These are phyloP conservation scores for Xylaria acuta DNA, from an alignment of 495 filamentous ascomycete genomes.

Conservation along the genomic window DNA sequence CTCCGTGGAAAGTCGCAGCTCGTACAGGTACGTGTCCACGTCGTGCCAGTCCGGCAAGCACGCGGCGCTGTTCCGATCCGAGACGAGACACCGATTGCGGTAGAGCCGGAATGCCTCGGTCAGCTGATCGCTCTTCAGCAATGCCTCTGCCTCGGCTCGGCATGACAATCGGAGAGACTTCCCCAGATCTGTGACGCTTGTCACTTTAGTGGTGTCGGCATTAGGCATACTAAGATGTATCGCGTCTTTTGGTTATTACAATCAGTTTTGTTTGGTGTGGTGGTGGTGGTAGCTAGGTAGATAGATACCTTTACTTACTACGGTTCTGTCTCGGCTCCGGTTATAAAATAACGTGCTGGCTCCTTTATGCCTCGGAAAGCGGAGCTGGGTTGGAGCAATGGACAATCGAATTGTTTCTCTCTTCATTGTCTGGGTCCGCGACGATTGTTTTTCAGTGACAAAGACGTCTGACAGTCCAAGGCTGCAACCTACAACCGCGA, in stretches of 20 bases:
- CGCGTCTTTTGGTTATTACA: background rate
- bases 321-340: background rate
- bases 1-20: conserved; percentile 8
- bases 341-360: background rate
- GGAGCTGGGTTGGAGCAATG: background rate
- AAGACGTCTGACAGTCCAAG: background rate
- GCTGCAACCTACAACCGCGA: background rate
- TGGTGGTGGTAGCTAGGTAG: background rate
- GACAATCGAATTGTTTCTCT: conserved; percentile 11
- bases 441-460: background rate
- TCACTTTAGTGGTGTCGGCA: background rate
- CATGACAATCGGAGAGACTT: background rate
- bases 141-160: background rate
- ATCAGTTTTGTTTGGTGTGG: background rate
- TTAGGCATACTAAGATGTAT: background rate
- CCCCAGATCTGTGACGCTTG: background rate
- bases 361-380: background rate
- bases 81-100: conserved; percentile 21
- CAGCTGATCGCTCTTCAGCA: background rate
- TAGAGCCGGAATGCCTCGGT: conserved; percentile 11
- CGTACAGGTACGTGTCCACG: conserved; percentile 11
- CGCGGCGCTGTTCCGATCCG: background rate
- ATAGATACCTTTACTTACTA: background rate
- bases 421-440: background rate
- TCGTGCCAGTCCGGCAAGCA: conserved; percentile 13